These are phyloP conservation scores for Stachybotrys chartarum DNA, from an alignment of 2,329 filamentous ascomycete species.

Conservation along the genomic window DNA sequence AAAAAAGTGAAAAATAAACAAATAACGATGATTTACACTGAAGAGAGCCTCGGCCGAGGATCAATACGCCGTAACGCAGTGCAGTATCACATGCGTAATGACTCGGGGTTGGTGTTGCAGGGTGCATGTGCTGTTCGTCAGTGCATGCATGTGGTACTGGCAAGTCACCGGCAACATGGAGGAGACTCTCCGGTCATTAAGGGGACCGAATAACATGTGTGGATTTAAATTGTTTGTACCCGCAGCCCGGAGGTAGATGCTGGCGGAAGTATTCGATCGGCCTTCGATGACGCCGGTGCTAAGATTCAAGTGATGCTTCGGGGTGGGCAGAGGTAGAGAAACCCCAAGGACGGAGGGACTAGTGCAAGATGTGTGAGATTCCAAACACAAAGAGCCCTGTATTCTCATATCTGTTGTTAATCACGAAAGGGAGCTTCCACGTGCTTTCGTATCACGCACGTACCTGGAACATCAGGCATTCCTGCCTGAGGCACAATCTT, in stretches of 20 bases:
- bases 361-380: background rate
- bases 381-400: background rate
- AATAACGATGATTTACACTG: constrained; percentile 9
- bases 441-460: background rate
- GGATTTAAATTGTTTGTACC: no score
- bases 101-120: background rate
- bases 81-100: background rate
- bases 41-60: background rate
- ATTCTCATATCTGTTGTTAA: background rate
- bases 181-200: background rate
- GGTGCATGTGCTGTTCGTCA: no score
- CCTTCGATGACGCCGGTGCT: background rate
- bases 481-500: constrained; percentile 16
- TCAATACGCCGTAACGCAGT: background rate
- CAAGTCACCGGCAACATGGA: background rate
- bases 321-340: background rate
- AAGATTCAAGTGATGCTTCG: background rate
- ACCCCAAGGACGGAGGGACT: background rate
- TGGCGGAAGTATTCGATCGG: background rate
- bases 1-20: constrained; percentile 25
- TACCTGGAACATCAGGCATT: background rate
- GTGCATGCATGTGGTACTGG: no score
- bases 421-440: background rate
- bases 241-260: no score
- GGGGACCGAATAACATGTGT: no score